Evolutionary conservation across 2,329 filamentous ascomycete genomes (phyloP).

Genomic region (Fusarium zealandicum): DNA sequence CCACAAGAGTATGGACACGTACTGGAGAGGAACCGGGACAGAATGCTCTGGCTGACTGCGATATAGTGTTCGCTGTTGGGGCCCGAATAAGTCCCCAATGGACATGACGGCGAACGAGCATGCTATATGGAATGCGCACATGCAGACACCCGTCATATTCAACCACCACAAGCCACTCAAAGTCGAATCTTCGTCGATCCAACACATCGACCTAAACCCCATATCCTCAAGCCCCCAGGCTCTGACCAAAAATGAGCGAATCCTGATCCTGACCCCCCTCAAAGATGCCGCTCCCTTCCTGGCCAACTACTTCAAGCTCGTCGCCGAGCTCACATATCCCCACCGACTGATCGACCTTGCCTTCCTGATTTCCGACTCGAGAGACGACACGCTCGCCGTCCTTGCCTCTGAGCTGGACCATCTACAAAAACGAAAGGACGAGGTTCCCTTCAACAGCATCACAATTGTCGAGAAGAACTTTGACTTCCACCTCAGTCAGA

Average conservation of each 20-base stretch:
- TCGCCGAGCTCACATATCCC: slow-evolving; percentile 89
- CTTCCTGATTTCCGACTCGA: slow-evolving; percentile 92
- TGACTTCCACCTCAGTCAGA: slow-evolving; percentile 74
- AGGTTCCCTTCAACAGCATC: slow-evolving; percentile 84
- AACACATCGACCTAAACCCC: slow-evolving; percentile 82
- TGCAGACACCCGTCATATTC: slow-evolving; percentile 93
- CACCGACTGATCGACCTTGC: slow-evolving; percentile 94
- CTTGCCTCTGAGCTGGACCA: slow-evolving; percentile 85
- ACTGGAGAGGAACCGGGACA: neutral
- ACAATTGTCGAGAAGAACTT: slow-evolving; percentile 93
- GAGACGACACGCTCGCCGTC: slow-evolving; percentile 89
- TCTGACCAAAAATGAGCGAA: slow-evolving; percentile 79
- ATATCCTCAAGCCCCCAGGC: slow-evolving; percentile 84
- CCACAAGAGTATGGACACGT: slow-evolving; percentile 79
- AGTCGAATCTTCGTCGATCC: slow-evolving; percentile 81
- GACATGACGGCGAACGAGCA: slow-evolving; percentile 93
- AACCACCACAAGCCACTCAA: slow-evolving; percentile 91
- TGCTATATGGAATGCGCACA: slow-evolving; percentile 84
- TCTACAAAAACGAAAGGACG: slow-evolving; percentile 81
- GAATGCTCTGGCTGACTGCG: slow-evolving; percentile 38
- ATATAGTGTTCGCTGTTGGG: slow-evolving; percentile 93
- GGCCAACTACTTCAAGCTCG: slow-evolving; percentile 89
- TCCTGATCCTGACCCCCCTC: slow-evolving; percentile 91
- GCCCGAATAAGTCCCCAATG: slow-evolving; percentile 93
- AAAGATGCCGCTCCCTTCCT: slow-evolving; percentile 87